Percentiles rank a stretch among this genome's conserved stretches.
These are phyloP conservation scores for Xylaria longipes DNA, from an alignment of 495 filamentous ascomycete species.

Conservation along the genomic window DNA sequence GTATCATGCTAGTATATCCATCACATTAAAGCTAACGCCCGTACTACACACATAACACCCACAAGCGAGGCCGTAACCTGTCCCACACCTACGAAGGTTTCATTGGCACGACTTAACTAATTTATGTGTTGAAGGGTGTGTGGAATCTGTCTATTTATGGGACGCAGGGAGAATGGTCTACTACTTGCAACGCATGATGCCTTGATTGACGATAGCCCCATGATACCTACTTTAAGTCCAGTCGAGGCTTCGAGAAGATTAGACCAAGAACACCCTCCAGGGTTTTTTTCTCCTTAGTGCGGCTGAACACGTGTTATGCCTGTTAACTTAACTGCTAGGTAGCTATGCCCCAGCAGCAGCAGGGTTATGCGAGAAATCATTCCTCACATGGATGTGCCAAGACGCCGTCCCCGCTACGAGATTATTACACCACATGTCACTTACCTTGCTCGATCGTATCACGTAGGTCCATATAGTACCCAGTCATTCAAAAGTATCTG, in stretches of 20 bases:
- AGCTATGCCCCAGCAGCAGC: background rate
- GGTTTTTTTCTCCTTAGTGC: conserved; percentile 1
- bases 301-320: conserved; percentile 21
- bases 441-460: background rate
- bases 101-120: background rate
- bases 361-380: conserved; percentile 2
- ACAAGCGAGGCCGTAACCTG: background rate
- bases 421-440: conserved; percentile 7
- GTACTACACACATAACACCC: background rate
- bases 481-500: background rate
- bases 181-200: background rate
- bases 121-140: background rate
- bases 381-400: conserved; percentile 10
- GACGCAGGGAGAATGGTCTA: background rate
- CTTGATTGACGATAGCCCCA: background rate
- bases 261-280: background rate
- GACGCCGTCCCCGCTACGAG: background rate
- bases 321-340: background rate
- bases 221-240: background rate
- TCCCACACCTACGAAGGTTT: conserved; percentile 8
- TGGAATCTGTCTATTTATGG: background rate
- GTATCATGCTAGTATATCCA: background rate
- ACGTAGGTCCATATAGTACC: conserved; percentile 3
- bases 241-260: background rate
- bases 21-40: background rate